These are phyloP conservation scores for Talaromyces sp. DNA, from an alignment of 2,329 filamentous ascomycete genomes.

Conservation along the genomic window DNA sequence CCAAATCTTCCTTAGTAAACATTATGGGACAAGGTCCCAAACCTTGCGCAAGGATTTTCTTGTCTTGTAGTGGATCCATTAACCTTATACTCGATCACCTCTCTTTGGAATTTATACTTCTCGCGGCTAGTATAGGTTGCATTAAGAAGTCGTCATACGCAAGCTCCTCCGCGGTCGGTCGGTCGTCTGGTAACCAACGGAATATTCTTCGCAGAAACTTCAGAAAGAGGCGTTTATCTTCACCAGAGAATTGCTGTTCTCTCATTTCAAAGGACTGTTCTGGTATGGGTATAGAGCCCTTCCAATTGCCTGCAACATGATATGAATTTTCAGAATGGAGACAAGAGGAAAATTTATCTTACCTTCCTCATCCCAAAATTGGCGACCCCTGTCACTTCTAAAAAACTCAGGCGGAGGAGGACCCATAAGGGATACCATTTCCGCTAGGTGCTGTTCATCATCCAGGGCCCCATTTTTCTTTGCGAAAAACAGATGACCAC, in stretches of 20 bases:
- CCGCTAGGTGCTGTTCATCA: slow-evolving; percentile 6
- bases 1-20: too few relatives aligned
- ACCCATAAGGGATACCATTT: slow-evolving; percentile 3
- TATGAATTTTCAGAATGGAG: too few relatives aligned
- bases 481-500: slow-evolving; percentile 18
- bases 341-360: neutral
- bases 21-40: too few relatives aligned
- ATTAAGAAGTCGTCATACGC: slow-evolving; percentile 18
- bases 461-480: slow-evolving; percentile 26
- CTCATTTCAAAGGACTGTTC: slow-evolving; percentile 4
- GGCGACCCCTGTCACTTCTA: neutral
- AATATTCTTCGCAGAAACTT: slow-evolving; percentile 26
- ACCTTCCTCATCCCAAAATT: slow-evolving; percentile 9
- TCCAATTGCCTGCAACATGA: slow-evolving; percentile 12
- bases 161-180: slow-evolving; percentile 23
- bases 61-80: too few relatives aligned
- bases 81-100: too few relatives aligned
- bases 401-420: slow-evolving; percentile 1
- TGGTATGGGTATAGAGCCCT: slow-evolving; percentile 6
- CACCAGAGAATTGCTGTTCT: slow-evolving; percentile 14
- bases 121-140: too few relatives aligned
- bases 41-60: too few relatives aligned
- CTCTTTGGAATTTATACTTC: too few relatives aligned
- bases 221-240: slow-evolving; percentile 23
- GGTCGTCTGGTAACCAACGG: slow-evolving; percentile 26